phyloP scores from a whole-genome alignment of 1,284 basidiomycete species.

The Caloboletus firmus region DNA sequence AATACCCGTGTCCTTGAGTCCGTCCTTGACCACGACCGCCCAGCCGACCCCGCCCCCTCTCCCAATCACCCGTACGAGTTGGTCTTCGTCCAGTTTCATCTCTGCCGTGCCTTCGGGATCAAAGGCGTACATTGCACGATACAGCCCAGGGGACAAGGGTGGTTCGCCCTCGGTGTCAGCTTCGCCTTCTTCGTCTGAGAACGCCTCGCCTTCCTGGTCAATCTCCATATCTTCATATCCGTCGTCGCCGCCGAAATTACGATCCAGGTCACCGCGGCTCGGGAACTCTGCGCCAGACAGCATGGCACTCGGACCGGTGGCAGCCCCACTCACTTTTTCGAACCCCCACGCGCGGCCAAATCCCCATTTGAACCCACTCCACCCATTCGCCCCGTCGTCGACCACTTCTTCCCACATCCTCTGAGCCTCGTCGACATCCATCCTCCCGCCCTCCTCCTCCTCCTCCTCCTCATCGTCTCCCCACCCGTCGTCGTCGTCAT shows the following conservation, averaged over 20 bases:
- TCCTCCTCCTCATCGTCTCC: conserved; percentile 7
- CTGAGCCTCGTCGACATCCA: neutral
- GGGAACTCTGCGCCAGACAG: conserved; percentile 32
- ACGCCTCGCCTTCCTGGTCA: conserved; percentile 16
- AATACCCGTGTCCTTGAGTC: conserved; percentile 37
- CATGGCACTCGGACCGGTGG: neutral
- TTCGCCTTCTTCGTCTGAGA: conserved; percentile 32
- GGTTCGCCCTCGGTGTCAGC: conserved; percentile 39
- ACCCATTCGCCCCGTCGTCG: conserved; percentile 36
- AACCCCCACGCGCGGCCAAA: conserved; percentile 33
- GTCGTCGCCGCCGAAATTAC: conserved; percentile 48
- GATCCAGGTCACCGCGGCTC: conserved; percentile 46
- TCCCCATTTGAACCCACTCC: conserved; percentile 47
- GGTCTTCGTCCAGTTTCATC: conserved; percentile 72
- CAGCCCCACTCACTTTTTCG: conserved; percentile 19
- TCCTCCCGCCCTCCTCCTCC: neutral
- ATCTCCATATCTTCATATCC: conserved; percentile 30
- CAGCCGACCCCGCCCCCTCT: conserved; percentile 73
- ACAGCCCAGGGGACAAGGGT: conserved; percentile 60
- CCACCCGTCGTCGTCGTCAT: neutral
- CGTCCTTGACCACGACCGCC: conserved; percentile 59
- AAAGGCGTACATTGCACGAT: conserved; percentile 70
- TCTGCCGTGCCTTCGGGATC: conserved; percentile 73
- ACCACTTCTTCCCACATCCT: conserved; percentile 21
- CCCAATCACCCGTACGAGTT: conserved; percentile 65